Evolutionary conservation across 2,329 filamentous ascomycete species (phyloP), one percentile per base, ranked within the genome.

Genomic region (Davidsoniella virescens): DNA sequence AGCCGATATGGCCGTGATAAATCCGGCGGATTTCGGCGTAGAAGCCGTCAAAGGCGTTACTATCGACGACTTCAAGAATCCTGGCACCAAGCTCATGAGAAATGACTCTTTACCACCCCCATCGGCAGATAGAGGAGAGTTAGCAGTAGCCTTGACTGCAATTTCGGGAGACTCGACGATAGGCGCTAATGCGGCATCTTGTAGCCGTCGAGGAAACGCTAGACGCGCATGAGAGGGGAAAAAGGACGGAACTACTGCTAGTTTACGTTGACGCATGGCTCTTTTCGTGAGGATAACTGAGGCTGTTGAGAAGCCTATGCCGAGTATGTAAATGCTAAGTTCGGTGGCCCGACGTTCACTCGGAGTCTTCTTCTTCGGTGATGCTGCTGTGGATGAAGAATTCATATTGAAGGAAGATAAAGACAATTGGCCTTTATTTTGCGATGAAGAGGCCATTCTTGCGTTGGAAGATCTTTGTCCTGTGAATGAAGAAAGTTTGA

Each of bases 251-350:
- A 76, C 66, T 10, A 76, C 67, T 18, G 75, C 69, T 18, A 75
- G 62, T 52, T 75, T 72, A 56, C 83, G 81, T 42, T 79, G 75
- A 40, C 69, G 62, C 36, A 93, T 70, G 7, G 86, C 73, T 47
- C 88, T 78, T 26, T 82, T 74, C 1, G 85, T 84, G 26, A 94
- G 68, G 50, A 81, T 61, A 1, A 83, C 69, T 1, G 87, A 85
- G 55, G 87, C 70, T 18, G 76, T 68, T 56, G 93, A 75, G 65
- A 94, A 93, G 50, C 76, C 71, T 9, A 84, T 73, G 40, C 90
- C 90, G 54, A 80, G 78, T 57, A 81, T 70, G 64, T 92, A 82
- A 53, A 94, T 65, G 20, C 78, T 71, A 12, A 86, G 64, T 62
- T 87, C 81, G 49, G 72, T 72, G 46, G 74, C 61, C 39, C 70